phyloP scores from a whole-genome alignment of 83 land plant genomes.

The Picea mariana region DNA sequence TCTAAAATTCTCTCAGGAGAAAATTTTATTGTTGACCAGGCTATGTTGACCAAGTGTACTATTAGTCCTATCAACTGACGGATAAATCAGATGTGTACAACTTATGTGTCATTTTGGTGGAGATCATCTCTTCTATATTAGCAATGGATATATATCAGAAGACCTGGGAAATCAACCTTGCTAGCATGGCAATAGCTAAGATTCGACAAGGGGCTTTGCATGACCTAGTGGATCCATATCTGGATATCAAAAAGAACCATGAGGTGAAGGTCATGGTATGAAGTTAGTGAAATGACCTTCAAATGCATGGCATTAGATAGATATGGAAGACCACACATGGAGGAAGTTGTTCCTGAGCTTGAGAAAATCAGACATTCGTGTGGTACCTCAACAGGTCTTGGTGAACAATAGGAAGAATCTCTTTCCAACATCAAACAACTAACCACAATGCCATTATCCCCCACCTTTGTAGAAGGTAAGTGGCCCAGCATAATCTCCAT shows the following conservation, averaged over 20 bases:
- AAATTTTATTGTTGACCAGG: slow-evolving; percentile 38
- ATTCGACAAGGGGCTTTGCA: slow-evolving; percentile 29
- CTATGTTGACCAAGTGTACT: slow-evolving; percentile 78
- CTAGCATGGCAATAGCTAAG: slow-evolving; percentile 42
- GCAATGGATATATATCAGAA: slow-evolving; percentile 57
- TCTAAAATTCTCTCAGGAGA: slow-evolving; percentile 5
- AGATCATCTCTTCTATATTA: slow-evolving; percentile 61
- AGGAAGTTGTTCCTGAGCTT: slow-evolving; percentile 43
- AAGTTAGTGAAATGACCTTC: slow-evolving; percentile 47
- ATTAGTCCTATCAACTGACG: slow-evolving; percentile 58
- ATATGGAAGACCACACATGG: slow-evolving; percentile 48
- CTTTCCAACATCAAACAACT: no score
- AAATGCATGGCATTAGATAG: slow-evolving; percentile 38
- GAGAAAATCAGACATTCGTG: slow-evolving; percentile 31
- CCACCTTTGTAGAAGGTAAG: no score
- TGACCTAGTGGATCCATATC: slow-evolving; percentile 30
- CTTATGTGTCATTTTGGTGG: slow-evolving; percentile 83
- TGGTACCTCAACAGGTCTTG: no score
- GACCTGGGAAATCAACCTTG: slow-evolving; percentile 38
- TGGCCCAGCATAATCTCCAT: no score
- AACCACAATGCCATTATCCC: no score
- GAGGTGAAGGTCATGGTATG: slow-evolving; percentile 25
- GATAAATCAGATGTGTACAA: slow-evolving; percentile 91
- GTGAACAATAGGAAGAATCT: no score
- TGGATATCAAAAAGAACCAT: slow-evolving; percentile 17